Conservation (phyloP, 2,329 filamentous ascomycete genomes). For the Didymella segeticola region DNA sequence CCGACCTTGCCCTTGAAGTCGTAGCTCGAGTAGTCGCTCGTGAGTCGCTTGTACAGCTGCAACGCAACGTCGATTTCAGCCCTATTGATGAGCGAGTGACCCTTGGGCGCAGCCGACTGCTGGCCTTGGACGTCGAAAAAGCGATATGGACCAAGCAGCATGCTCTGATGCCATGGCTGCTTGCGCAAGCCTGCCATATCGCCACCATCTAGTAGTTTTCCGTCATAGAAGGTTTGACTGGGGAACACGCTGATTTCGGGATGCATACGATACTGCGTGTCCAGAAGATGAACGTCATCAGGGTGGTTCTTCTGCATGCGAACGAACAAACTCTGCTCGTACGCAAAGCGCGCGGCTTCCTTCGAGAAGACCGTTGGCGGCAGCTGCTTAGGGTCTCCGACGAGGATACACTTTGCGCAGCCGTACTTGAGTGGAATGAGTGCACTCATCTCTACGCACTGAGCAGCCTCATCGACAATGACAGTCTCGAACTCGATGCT, state of each 20-base stretch:
- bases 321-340: slow-evolving; percentile 97
- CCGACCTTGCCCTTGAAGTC: slow-evolving; percentile 86
- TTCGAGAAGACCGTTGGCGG: slow-evolving; percentile 95
- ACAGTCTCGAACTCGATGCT: slow-evolving; percentile 98
- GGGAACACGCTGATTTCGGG: slow-evolving; percentile 94
- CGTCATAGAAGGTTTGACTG: slow-evolving; percentile 90
- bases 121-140: slow-evolving; percentile 96
- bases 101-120: slow-evolving; percentile 79
- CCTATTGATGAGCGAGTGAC: slow-evolving; percentile 88
- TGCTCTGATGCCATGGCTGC: slow-evolving; percentile 84
- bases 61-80: slow-evolving; percentile 87
- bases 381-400: slow-evolving; percentile 96
- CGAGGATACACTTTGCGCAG: slow-evolving; percentile 93
- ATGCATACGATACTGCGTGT: slow-evolving; percentile 99
- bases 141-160: slow-evolving; percentile 86
- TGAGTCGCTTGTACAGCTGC: slow-evolving; percentile 81
- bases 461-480: slow-evolving; percentile 96
- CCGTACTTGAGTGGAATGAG: slow-evolving; percentile 97
- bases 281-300: slow-evolving; percentile 88
- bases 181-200: slow-evolving; percentile 79
- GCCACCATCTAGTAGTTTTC: slow-evolving; percentile 80
- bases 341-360: slow-evolving; percentile 88
- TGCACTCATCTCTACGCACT: slow-evolving; percentile 96
- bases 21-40: slow-evolving; percentile 70
- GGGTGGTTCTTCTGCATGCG: slow-evolving; percentile 96